These are phyloP conservation scores for Naumovozyma baii DNA, from an alignment of 805 yeast genomes.

Conservation along the genomic window DNA sequence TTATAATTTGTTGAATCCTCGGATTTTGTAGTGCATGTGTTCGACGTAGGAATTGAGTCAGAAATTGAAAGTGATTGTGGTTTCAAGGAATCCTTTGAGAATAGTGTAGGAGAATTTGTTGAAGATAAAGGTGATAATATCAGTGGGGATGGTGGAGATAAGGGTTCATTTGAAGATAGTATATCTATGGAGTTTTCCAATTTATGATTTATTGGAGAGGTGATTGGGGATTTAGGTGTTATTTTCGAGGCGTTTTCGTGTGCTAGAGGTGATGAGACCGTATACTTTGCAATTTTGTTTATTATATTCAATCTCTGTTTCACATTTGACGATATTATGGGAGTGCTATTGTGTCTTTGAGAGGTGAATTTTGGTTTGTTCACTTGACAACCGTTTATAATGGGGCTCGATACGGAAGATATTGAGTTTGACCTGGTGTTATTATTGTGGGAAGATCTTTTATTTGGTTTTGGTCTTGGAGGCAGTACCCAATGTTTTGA, in stretches of 20 bases:
- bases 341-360: conserved; percentile 3
- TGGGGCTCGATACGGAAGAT: not conserved
- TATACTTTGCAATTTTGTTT: conserved; percentile 3
- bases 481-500: conserved; percentile 79
- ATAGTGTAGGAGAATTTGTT: not conserved
- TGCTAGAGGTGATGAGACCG: too few species aligned
- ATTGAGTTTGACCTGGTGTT: not conserved
- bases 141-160: conserved; percentile 1
- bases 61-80: too few species aligned
- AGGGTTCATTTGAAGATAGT: not conserved
- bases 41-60: too few species aligned
- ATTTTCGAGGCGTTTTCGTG: too few species aligned
- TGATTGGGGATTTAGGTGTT: not conserved
- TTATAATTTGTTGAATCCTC: not conserved
- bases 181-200: not conserved
- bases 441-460: conserved; percentile 17
- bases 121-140: conserved; percentile 1
- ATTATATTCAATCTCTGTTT: not conserved
- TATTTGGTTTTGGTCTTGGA: conserved; percentile 67
- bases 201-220: not conserved
- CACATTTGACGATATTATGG: not conserved
- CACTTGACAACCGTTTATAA: not conserved
- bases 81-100: too few species aligned
- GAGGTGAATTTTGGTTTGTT: not conserved
- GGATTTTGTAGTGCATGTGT: too few species aligned